Evolutionary conservation across 768 basidiomycete genomes (phyloP), one percentile per base, ranked within the genome.

Genomic region (Cystobasidiopsis lactophilus): DNA sequence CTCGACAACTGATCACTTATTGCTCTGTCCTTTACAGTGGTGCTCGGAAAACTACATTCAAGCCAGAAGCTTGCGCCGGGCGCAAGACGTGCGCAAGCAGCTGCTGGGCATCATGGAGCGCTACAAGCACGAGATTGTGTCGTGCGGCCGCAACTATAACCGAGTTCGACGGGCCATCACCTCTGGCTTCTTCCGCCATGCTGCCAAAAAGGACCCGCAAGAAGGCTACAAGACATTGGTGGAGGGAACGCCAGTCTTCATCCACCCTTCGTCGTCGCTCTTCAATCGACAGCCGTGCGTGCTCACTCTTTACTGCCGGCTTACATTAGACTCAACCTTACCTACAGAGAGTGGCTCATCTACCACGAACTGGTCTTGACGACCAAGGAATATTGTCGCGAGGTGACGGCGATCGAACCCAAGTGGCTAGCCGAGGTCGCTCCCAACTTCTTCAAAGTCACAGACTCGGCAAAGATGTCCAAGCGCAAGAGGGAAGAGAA

Each of bases 21-120:
- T 27, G 35, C 24, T 31, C 35, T 26, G 41, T 11, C 27, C 19
- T 11, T 19, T 43, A 38, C 11, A 43, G 4, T 98, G 93, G 93
- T 96, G 93, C 65, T 91, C 86, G 59, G 89, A 96, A 69, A 96
- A 96, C 67, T 98, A 89, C 63, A 93, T 96, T 47, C 93, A 96
- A 66, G 91, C 86, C 11, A 74, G 93, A 64, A 93, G 85, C 60
- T 89, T 98, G 86, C 75, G 85, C 53, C 74, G 89, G 5, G 93
- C 91, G 4, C 89, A 96, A 67, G 93, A 98, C 72, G 86, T 98
- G 10, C 72, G 93, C 54, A 98, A 98, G 65, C 93, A 98, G 68
- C 68, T 98, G 51, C 72, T 96, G 39, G 93, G 93, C 56, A 96
- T 98, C 66, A 96, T 98, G 93, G 93, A 98, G 66, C 74, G 93